phyloP scores from a whole-genome alignment of 2,329 filamentous ascomycete genomes.

The Pseudohalonectria lignicola region DNA sequence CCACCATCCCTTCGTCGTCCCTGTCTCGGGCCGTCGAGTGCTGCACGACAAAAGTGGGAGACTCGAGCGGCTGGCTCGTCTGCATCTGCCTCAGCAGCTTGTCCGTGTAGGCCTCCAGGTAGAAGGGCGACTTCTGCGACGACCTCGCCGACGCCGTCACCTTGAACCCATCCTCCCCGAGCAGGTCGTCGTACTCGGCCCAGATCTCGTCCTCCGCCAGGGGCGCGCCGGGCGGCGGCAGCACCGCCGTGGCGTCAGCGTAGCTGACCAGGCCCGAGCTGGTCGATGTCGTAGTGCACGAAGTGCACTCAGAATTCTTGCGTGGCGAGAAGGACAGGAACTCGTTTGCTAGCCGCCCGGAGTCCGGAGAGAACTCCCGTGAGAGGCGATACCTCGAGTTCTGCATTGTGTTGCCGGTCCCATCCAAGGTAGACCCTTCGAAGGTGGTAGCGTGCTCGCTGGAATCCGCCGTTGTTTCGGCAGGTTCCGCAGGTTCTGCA shows the following conservation, averaged over 20 bases:
- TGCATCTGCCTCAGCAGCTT: slow-evolving; percentile 20
- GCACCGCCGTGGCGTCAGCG: slow-evolving; percentile 52
- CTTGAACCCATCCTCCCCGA: slow-evolving; percentile 42
- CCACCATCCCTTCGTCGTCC: no score
- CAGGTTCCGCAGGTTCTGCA: no score
- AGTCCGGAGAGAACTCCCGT: slow-evolving; percentile 17
- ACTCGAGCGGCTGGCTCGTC: slow-evolving; percentile 28
- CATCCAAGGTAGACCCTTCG: no score
- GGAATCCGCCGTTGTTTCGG: neutral
- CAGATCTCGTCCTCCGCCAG: slow-evolving; percentile 79
- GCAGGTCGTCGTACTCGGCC: slow-evolving; percentile 86
- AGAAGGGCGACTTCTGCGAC: slow-evolving; percentile 44
- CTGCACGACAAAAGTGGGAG: slow-evolving; percentile 30
- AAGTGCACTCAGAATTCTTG: slow-evolving; percentile 57
- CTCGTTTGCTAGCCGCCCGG: slow-evolving; percentile 32
- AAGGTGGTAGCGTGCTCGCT: slow-evolving; percentile 8
- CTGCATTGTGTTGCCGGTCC: no score
- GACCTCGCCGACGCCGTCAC: slow-evolving; percentile 41
- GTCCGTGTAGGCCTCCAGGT: slow-evolving; percentile 36
- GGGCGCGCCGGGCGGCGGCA: slow-evolving; percentile 50
- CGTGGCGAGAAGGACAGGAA: slow-evolving; percentile 62
- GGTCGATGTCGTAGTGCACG: slow-evolving; percentile 46
- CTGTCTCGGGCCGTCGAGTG: no score
- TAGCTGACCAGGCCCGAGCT: slow-evolving; percentile 54
- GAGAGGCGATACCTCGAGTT: slow-evolving; percentile 18